Evolutionary conservation across 2,329 filamentous ascomycete species (phyloP).

Genomic region (Calonectria naviculata): DNA sequence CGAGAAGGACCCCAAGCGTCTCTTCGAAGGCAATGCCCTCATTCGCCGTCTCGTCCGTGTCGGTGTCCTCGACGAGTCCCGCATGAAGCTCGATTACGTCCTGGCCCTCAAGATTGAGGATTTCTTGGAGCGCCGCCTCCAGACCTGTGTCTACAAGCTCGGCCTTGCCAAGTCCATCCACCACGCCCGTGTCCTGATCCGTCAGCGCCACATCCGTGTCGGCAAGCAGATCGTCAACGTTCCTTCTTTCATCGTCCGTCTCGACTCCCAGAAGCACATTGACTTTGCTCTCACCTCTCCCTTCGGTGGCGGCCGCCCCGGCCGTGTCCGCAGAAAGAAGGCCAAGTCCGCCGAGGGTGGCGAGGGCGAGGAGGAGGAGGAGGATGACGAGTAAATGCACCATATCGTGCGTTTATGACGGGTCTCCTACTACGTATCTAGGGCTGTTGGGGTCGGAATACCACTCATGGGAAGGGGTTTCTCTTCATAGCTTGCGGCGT

Average conservation of each 20-base stretch:
- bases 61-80: slow-evolving; percentile 99
- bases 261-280: slow-evolving; percentile 99
- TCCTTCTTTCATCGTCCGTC: slow-evolving; percentile 98
- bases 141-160: slow-evolving; percentile 99
- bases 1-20: slow-evolving; percentile 99
- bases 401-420: slow-evolving; percentile 43
- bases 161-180: slow-evolving; percentile 99
- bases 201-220: slow-evolving; percentile 99
- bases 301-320: slow-evolving; percentile 96
- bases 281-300: slow-evolving; percentile 98
- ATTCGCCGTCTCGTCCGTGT: slow-evolving; percentile 99
- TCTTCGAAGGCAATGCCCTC: slow-evolving; percentile 99
- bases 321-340: slow-evolving; percentile 99
- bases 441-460: slow-evolving; percentile 47
- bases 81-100: slow-evolving; percentile 99
- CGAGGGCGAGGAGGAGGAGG: slow-evolving; percentile 83
- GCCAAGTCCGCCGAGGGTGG: slow-evolving; percentile 92
- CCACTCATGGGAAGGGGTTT: slow-evolving; percentile 52
- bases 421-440: slow-evolving; percentile 43
- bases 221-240: slow-evolving; percentile 99
- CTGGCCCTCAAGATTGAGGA: slow-evolving; percentile 99
- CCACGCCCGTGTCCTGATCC: slow-evolving; percentile 99
- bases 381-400: slow-evolving; percentile 79
- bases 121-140: slow-evolving; percentile 99
- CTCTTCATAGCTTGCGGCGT: slow-evolving; percentile 64